Conservation (phyloP, 352 stramenopile genomes). For the Globisporangium cystogenes region DNA sequence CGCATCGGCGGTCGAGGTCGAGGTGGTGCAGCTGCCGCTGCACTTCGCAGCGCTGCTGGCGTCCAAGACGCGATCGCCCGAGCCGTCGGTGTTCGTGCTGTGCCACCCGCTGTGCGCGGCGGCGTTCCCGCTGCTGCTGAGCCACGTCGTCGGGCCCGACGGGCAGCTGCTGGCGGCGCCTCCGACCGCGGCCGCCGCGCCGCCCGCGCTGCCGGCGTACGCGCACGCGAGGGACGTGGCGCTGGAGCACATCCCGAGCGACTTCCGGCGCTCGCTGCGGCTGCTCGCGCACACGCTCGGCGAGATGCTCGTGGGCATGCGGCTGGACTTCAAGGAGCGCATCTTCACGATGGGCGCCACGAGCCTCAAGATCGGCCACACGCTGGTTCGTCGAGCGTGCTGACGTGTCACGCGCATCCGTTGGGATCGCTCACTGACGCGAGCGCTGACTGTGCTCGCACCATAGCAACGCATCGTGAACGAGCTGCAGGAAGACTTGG, state of each 20-base stretch:
- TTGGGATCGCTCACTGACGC: no score
- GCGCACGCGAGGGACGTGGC: conserved; percentile 60
- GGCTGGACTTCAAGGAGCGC: conserved; percentile 56
- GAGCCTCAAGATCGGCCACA: conserved; percentile 78
- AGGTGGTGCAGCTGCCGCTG: conserved; percentile 51
- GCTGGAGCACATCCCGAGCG: conserved; percentile 58
- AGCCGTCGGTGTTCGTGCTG: conserved; percentile 72
- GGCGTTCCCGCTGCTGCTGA: conserved; percentile 66
- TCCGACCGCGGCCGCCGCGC: background rate
- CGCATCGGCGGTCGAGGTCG: conserved; percentile 25
- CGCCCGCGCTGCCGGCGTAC: conserved; percentile 20
- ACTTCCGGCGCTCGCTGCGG: conserved; percentile 53
- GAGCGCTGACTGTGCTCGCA: no score
- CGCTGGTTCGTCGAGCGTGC: conserved; percentile 23
- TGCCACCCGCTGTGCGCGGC: conserved; percentile 56
- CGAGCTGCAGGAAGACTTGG: conserved; percentile 46
- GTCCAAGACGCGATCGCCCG: conserved; percentile 22
- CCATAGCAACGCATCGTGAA: conserved; percentile 47
- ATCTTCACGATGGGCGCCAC: conserved; percentile 68
- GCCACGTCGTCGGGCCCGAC: conserved; percentile 25
- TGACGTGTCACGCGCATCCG: background rate
- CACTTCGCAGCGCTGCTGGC: conserved; percentile 50
- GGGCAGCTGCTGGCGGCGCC: background rate
- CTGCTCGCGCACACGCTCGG: conserved; percentile 60
- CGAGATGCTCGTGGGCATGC: conserved; percentile 40